A percentile compares a stretch with the other conserved stretches of the same genome.
These are phyloP conservation scores for Microdochium bolleyi DNA, from an alignment of 2,329 filamentous ascomycete species.

Conservation along the genomic window DNA sequence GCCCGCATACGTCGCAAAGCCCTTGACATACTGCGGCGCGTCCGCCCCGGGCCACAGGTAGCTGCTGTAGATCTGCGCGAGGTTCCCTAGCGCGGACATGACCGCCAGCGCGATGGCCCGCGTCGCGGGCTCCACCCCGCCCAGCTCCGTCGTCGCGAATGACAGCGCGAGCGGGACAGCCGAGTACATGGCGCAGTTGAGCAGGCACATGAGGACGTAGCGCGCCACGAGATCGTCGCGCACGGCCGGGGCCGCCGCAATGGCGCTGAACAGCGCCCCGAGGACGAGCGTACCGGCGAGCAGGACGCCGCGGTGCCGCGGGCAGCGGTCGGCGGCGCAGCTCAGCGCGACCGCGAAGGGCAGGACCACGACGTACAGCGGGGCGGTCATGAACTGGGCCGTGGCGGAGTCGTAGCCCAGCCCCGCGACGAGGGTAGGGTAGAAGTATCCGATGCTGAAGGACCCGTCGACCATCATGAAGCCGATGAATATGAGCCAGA, in stretches of 20 bases:
- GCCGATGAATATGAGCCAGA: not conserved
- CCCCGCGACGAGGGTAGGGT: not conserved
- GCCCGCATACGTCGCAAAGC: not conserved
- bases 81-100: not conserved
- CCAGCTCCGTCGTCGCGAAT: not conserved
- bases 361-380: not conserved
- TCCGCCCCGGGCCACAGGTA: not conserved
- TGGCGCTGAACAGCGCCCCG: not conserved
- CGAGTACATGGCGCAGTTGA: not conserved
- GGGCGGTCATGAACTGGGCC: not conserved
- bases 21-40: not conserved
- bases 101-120: not conserved
- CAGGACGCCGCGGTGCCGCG: not conserved
- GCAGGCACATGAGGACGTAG: not conserved
- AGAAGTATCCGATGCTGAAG: not conserved
- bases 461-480: not conserved
- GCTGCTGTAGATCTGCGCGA: not conserved
- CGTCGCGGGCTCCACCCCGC: not conserved
- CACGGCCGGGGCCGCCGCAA: not conserved
- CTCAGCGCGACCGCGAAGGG: not conserved
- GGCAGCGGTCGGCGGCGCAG: not conserved
- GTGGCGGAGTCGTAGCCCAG: not conserved
- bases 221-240: not conserved
- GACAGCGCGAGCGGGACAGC: not conserved
- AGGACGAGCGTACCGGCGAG: not conserved